A percentile compares a stretch with the other conserved stretches of the same genome.
Conservation (phyloP, 352 stramenopile species). For the Phytopythium delawarense region DNA sequence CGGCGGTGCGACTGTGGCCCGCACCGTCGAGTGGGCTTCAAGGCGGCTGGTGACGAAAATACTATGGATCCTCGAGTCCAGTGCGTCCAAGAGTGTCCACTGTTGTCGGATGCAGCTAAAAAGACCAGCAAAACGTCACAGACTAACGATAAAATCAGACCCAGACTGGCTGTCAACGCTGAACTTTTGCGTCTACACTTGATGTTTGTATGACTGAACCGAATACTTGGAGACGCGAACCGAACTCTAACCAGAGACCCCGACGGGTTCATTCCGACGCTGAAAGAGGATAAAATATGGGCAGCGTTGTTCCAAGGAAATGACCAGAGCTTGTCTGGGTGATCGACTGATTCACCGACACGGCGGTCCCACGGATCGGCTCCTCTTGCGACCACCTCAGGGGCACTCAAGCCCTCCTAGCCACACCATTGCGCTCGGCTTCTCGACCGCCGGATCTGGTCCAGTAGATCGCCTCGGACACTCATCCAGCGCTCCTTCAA, state of each 20-base stretch:
- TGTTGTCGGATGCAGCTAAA: not conserved
- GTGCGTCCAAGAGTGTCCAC: not conserved
- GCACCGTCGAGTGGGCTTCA: not conserved
- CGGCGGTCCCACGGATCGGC: not conserved
- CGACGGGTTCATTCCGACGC: not conserved
- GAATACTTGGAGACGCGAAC: not conserved
- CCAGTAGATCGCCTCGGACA: not conserved
- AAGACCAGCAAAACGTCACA: not conserved
- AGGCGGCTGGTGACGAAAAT: not conserved
- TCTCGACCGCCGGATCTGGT: not conserved
- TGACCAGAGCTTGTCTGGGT: not conserved
- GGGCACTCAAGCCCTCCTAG: not conserved
- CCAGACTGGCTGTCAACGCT: not conserved
- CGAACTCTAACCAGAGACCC: not conserved
- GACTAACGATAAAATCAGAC: not conserved
- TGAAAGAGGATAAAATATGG: not conserved
- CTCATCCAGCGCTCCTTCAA: not conserved
- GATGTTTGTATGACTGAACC: not conserved
- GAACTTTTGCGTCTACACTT: not conserved
- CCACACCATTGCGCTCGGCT: not conserved
- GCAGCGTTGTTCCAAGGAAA: not conserved
- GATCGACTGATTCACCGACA: not conserved
- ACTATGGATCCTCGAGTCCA: not conserved
- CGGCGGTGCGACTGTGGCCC: conserved; percentile 8
- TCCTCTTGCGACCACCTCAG: not conserved